Percentiles rank a stretch among this genome's conserved stretches.
Evolutionary conservation across 2,329 filamentous ascomycete genomes (phyloP).

Genomic region (Pezicula carpinea): DNA sequence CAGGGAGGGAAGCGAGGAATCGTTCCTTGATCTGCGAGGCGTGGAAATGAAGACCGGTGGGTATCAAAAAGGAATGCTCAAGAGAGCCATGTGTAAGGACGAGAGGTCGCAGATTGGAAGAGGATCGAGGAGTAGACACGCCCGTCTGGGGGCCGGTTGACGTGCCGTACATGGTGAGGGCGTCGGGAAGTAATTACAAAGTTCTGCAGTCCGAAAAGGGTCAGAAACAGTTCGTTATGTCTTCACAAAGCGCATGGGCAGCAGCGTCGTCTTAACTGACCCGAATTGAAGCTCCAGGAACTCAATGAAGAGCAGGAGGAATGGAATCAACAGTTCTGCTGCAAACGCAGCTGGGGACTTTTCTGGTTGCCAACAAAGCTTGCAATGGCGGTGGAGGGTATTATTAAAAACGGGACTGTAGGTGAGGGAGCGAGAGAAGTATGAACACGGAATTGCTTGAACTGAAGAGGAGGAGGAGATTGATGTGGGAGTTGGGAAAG

Average conservation of each 20-base stretch:
- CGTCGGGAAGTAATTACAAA: conserved; percentile 7
- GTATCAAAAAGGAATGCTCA: conserved; percentile 93
- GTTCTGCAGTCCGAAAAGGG: conserved; percentile 7
- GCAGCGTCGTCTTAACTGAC: conserved; percentile 11
- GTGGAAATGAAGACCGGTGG: conserved; percentile 92
- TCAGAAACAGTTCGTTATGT: neutral
- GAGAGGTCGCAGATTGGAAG: conserved; percentile 85
- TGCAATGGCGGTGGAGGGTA: neutral
- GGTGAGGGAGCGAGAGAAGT: neutral
- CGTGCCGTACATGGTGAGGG: conserved; percentile 75
- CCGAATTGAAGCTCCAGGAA: conserved; percentile 23
- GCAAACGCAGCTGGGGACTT: neutral
- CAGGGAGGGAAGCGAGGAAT: conserved; percentile 79
- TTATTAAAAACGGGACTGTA: neutral
- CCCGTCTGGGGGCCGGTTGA: conserved; percentile 85
- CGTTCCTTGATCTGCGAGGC: conserved; percentile 90
- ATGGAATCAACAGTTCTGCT: neutral
- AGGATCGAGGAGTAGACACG: conserved; percentile 92
- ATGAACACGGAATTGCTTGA: neutral
- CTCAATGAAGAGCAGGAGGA: conserved; percentile 33
- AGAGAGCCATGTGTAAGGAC: conserved; percentile 89
- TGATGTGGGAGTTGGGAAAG: neutral
- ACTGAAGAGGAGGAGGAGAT: neutral
- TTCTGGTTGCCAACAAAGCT: neutral
- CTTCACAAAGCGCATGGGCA: neutral